phyloP scores from a whole-genome alignment of 2,329 filamentous ascomycete species.

The Metarhizium album region DNA sequence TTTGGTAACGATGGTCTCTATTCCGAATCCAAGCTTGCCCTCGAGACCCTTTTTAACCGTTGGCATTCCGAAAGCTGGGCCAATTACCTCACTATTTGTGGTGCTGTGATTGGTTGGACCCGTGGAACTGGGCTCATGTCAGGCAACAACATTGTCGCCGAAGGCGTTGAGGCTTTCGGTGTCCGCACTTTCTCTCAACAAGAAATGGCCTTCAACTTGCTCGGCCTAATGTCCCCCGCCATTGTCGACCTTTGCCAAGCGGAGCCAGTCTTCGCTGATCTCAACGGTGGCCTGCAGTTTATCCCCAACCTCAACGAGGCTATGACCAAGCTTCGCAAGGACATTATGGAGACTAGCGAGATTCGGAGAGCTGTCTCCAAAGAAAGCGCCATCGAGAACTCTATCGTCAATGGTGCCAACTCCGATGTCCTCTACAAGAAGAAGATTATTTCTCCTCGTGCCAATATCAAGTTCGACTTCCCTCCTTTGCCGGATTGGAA shows the following conservation, averaged over 20 bases:
- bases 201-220: constrained; percentile 98
- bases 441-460: constrained; percentile 83
- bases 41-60: constrained; percentile 96
- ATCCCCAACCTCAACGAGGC: constrained; percentile 89
- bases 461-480: constrained; percentile 98
- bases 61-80: constrained; percentile 98
- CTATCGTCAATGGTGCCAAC: constrained; percentile 88
- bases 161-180: constrained; percentile 91
- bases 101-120: constrained; percentile 98
- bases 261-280: constrained; percentile 91
- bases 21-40: constrained; percentile 91
- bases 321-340: constrained; percentile 87
- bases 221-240: constrained; percentile 88
- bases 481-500: constrained; percentile 87
- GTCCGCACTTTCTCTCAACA: constrained; percentile 98
- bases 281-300: constrained; percentile 96
- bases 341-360: constrained; percentile 91
- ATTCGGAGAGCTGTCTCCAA: constrained; percentile 88
- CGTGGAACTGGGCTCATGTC: constrained; percentile 97
- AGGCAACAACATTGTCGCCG: constrained; percentile 93
- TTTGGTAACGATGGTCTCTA: constrained; percentile 98
- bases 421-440: constrained; percentile 92
- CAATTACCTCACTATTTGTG: constrained; percentile 95
- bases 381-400: constrained; percentile 93
- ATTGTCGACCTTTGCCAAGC: constrained; percentile 93